Base-by-base conservation (phyloP, 441 rosid species). In the Brassica balearica region DNA sequence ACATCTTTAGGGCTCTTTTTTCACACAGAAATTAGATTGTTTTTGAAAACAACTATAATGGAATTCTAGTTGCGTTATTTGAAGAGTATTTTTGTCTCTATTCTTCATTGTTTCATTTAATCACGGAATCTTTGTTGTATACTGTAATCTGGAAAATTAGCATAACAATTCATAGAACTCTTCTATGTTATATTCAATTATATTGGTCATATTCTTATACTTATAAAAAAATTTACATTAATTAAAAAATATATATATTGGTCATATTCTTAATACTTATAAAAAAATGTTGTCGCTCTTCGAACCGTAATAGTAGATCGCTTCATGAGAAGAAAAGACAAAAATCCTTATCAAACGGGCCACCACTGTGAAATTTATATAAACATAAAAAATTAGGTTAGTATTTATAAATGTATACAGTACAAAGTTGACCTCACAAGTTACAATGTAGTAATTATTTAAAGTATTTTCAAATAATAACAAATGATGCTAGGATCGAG, bases 321-420 rank as follows among this genome's bases (percentile, higher is more conserved):
- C 60, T 7, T 15, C 60, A 17, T 46, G 23, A 55, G 58, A 53
- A 14, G 60, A 15, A 17, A 7, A 55, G 60, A 55, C 60, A 55
- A 55, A 55, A 55, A 55, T 55, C 60, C 60, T 55, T 55, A 10
- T 55, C 60, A 55, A 15, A 10, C 23, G 4, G 23, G 11, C 60
- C 60, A 55, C 60, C 60, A 53, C 59, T 53, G 15, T 48, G 56
- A 55, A 55, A 55, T 55, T 53, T 55, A 55, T 55, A 55, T 55
- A 55, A 55, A 55, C 60, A 55, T 55, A 15, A 55, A 15, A 55
- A 55, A 6, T 55, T 55, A 55, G 23, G 60, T 55, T 55, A 55
- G 60, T 15, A 53, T 55, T 55, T 55, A 17, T 14, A 51, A 51
- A 15, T 51, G 58, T 51, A 51, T 14, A 51, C 58, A 51, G 58